phyloP scores from a whole-genome alignment of 306 rosid genomes.

The Ceratonia siliqua region DNA sequence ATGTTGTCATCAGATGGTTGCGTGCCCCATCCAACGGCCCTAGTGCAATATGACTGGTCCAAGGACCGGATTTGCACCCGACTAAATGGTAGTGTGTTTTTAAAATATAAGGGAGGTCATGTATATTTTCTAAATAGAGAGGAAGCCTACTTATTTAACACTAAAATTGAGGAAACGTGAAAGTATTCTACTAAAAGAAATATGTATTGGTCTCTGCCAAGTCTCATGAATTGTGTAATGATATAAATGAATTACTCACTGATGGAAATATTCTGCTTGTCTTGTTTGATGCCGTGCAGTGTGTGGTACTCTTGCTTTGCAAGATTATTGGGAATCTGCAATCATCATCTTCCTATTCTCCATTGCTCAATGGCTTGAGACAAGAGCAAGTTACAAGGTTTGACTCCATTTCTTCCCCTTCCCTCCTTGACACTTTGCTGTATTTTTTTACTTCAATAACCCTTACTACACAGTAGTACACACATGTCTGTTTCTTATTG shows the following conservation, averaged over 20 bases:
- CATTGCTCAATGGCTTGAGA: conserved; percentile 86
- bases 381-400: conserved; percentile 85
- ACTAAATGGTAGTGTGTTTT: not conserved
- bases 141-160: not conserved
- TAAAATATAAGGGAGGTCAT: not conserved
- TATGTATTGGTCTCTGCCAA: not conserved
- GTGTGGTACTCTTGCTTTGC: conserved; percentile 66
- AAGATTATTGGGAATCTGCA: conserved; percentile 84
- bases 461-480: not conserved
- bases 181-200: not conserved
- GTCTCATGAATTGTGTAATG: not conserved
- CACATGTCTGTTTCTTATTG: not conserved
- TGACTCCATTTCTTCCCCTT: not conserved
- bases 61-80: too few species aligned
- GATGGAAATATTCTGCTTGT: not conserved
- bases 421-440: not conserved
- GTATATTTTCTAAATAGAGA: not conserved
- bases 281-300: conserved; percentile 47
- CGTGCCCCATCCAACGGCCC: too few species aligned
- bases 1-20: too few species aligned
- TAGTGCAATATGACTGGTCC: too few species aligned
- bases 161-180: not conserved
- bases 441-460: not conserved
- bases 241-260: not conserved
- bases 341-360: conserved; percentile 78